Base-by-base conservation (phyloP, 2,329 filamentous ascomycete genomes). In the Diaporthe citriasiana region DNA sequence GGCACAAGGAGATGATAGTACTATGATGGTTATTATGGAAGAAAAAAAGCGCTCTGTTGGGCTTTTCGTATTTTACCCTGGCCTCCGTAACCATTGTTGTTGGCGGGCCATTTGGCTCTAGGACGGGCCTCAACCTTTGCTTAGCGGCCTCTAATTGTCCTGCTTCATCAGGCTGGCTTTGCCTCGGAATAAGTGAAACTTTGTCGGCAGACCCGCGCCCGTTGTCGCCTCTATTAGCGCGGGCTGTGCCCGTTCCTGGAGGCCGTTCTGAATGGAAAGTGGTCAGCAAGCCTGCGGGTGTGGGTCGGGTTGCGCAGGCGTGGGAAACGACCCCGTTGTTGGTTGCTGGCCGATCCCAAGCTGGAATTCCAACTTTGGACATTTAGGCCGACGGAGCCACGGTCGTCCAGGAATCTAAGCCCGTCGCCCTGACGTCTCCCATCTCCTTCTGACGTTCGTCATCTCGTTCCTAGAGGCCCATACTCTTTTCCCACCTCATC, bases 391-490 rank as follows among this genome's bases (percentile, higher is more conserved):
- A 70, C 59, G 63, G 50, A 47, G 47, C 57, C 40, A 60, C 68
- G 56, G 57, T 71, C 45, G 45, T 47, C 63, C 63, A 68, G 63
- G 63, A 68, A 55, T 35, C 51, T 53, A 71, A 66, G 66, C 66
- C 66, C 45, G 33, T 55, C 30, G 70, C 56, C 56, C 56, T 71
- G 56, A 47, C 69, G 45, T 71, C 60, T 66, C 35, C 57, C 68
- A 57, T 71, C 72, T 63, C 68, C 66, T 50, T 70, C 68, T 72
- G 70, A 68, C 70, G 59, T 68, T 72, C 70, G 71, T 57, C 63
- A 69, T 74, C 72, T 70, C 65, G 57, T 73, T 73, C 47, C 53
- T 65, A 74, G 45, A 74, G 53, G 60, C 72, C 30, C 45, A 63
- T 57, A 35, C 65, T 71, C 59, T 47, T 51, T 60, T 59, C n/a